Evolutionary conservation across 1,139 yeast species (phyloP), one percentile per base, ranked within the genome.

Genomic region (Saccharomyces hybrid): DNA sequence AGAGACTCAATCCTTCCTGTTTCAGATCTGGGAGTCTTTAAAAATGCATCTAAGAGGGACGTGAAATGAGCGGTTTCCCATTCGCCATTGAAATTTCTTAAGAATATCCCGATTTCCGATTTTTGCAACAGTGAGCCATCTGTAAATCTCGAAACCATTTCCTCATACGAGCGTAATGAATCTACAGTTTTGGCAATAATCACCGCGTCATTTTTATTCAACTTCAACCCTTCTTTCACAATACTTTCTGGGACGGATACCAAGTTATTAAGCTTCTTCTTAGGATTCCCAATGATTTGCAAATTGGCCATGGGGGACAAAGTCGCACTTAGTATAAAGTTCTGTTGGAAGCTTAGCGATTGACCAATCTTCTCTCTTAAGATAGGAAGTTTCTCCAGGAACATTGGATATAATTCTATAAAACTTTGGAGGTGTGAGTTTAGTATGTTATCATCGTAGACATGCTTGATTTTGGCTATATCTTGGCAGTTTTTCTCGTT

Each of bases 201-300:
- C 4, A 78, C 82, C 9, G 82, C 81, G 47, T 83, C 84, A 48
- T 71, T 69, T 52, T 80, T 79, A 14, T 90, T 82, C 55, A 84
- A 76, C 63, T 86, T 84, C 46, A 91, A 70, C 0, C 95, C 93
- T 55, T 87, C 90, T 59, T 82, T 78, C 42, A 88, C 69, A 2
- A 87, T 75, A 28, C 76, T 63, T 49, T 66, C 70, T 0, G 60
- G 52, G 5, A 66, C 54, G 2, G 68, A 56, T n/a, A 57, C 51
- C 13, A 57, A 61, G 38, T 64, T 64, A 50, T 64, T 66, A 13
- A 59, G 46, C 42, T 61, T 63, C 50, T 65, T 66, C 50, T 63
- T 64, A 26, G 64, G 61, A 6, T 63, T 58, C 53, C 66, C 63
- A 50, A 64, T 57, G 28, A 66, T 60, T 48, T 54, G 56, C 28